These are phyloP conservation scores for Neurospora sublineolata DNA, from an alignment of 495 filamentous ascomycete genomes.

Conservation along the genomic window DNA sequence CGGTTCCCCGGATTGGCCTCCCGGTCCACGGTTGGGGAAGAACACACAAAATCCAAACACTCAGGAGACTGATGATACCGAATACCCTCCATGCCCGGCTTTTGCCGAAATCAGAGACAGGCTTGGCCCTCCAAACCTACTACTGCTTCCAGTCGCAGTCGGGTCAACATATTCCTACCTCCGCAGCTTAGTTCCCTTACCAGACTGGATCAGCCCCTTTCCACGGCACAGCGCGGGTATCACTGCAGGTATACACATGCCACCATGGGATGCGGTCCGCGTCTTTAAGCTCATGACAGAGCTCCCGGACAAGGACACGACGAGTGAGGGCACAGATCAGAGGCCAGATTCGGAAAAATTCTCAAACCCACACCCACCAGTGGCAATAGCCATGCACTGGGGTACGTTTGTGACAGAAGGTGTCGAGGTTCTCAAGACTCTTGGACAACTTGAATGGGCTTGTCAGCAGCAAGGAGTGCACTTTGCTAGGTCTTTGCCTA, in stretches of 20 bases:
- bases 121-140: constrained; percentile 13
- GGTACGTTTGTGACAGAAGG: constrained; percentile 23
- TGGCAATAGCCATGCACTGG: constrained; percentile 25
- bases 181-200: constrained; percentile 16
- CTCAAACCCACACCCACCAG: not conserved
- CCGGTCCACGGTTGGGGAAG: not conserved
- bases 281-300: constrained; percentile 17
- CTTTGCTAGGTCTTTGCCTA: constrained; percentile 11
- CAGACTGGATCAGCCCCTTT: constrained; percentile 17
- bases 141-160: constrained; percentile 18
- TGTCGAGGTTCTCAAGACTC: constrained; percentile 15
- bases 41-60: not conserved
- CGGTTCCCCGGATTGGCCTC: constrained; percentile 15
- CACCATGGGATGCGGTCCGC: constrained; percentile 23
- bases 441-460: constrained; percentile 22
- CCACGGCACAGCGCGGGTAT: constrained; percentile 15
- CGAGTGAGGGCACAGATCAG: not conserved
- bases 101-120: constrained; percentile 14
- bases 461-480: constrained; percentile 15
- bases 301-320: not conserved
- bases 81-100: constrained; percentile 17
- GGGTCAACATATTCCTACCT: constrained; percentile 21
- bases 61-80: not conserved
- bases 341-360: not conserved
- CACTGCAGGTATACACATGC: constrained; percentile 20